Evolutionary conservation across 495 filamentous ascomycete species (phyloP), one percentile per base, ranked within the genome.

Genomic region (Trichoderma orchidacearum): DNA sequence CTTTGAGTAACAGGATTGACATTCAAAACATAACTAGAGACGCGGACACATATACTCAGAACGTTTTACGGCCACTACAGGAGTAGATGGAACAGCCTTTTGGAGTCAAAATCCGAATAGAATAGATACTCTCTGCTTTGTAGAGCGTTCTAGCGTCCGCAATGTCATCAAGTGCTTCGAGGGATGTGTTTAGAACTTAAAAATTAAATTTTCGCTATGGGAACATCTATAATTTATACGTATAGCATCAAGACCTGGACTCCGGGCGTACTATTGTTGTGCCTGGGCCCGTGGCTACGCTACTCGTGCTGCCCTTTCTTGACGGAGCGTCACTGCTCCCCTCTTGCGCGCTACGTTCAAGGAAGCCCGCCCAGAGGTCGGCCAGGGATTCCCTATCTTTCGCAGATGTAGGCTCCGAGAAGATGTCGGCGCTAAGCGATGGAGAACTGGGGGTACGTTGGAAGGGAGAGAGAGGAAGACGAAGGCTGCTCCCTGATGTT

Each of bases 301-400:
- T 76, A 36, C 67, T 68, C 60, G 69, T 61, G 58, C 73, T 76
- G 35, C 69, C 72, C 58, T 78, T 74, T 50, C 75, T 36, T 30
- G 67, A 68, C 52, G 52, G 25, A 36, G 58, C 23, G 25, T 57
- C 25, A 23, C 48, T 32, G 48, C 59, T 34, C 61, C 64, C 18
- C 60, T 86, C 82, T 56, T 83, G 78, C 7, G 87, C 87, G 69
- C 92, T 89, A 56, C 89, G 76, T 64, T 95, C 88, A 11, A 96
- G 68, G 66, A 95, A 96, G 34, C 85, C 86, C 11, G 85, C 86
- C 90, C 90, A 96, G n/a, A 96, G 70, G 60, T 96, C 90, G 9
- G 90, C 88, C 30, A 96, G 71, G 6, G 84, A 86, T 70, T 96
- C 90, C 65, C 83, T 88, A 17, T 55, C 53, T n/a, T 15, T 32